phyloP scores from a whole-genome alignment of 306 rosid species.

The Glycine latifolia region DNA sequence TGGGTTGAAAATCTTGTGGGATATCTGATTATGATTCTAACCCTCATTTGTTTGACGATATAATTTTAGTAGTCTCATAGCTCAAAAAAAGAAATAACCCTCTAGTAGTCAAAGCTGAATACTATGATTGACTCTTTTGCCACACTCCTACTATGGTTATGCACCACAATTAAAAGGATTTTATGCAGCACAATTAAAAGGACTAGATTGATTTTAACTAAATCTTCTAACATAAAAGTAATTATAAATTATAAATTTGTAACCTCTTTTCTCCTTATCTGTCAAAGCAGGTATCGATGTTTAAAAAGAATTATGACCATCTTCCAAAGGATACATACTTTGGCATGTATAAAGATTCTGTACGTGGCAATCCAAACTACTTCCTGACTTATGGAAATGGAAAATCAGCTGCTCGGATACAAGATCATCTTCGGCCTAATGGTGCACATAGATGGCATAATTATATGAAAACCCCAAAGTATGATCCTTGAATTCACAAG shows the following conservation, averaged over 20 bases:
- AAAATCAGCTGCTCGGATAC: constrained; percentile 91
- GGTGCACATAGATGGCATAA: constrained; percentile 99
- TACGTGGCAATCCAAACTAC: constrained; percentile 95
- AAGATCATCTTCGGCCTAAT: constrained; percentile 95
- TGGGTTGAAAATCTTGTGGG: too few species aligned
- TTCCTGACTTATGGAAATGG: constrained; percentile 98
- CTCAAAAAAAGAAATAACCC: too few species aligned
- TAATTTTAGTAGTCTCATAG: too few species aligned
- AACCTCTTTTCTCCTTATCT: constrained; percentile 31
- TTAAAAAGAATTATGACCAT: constrained; percentile 94
- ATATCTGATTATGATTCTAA: too few species aligned
- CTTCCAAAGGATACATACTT: constrained; percentile 95
- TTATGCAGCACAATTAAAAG: constrained; percentile 1
- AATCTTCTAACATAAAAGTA: constrained; percentile 29
- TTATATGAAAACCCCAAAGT: constrained; percentile 97
- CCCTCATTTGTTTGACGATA: too few species aligned
- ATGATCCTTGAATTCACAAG: constrained; percentile 35
- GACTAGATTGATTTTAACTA: constrained; percentile 27
- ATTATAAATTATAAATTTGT: constrained; percentile 28
- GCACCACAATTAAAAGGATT: neutral
- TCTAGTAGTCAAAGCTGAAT: too few species aligned
- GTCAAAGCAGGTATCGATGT: constrained; percentile 79
- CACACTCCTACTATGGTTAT: constrained; percentile 8
- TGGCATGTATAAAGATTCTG: constrained; percentile 91
- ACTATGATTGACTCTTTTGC: neutral